Percentiles rank a stretch among this genome's conserved stretches.
phyloP scores from a whole-genome alignment of 2,329 filamentous ascomycete species.

The Xylariales sp. region DNA sequence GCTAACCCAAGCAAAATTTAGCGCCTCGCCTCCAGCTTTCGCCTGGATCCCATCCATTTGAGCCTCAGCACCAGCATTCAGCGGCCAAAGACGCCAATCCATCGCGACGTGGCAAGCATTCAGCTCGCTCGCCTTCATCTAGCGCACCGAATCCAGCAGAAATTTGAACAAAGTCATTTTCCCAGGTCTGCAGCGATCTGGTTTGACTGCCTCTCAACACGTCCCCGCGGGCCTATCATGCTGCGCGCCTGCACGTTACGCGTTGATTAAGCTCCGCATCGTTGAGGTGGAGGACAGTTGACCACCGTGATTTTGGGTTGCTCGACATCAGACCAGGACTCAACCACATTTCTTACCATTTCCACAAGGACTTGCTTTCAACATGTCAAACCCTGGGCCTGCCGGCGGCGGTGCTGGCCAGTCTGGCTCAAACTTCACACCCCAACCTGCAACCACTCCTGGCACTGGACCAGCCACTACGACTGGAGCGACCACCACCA shows the following conservation, averaged over 20 bases:
- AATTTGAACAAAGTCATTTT: too few species aligned
- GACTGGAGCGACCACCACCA: constrained; percentile 14
- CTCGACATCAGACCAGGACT: not conserved
- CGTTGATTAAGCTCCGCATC: not conserved
- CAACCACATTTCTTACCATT: not conserved
- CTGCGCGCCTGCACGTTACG: constrained; percentile 3
- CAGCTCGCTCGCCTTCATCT: too few species aligned
- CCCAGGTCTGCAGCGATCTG: too few species aligned
- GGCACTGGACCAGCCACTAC: constrained; percentile 13
- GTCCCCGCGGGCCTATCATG: not conserved
- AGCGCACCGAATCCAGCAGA: too few species aligned
- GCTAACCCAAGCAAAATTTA: too few species aligned
- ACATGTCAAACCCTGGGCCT: constrained; percentile 25
- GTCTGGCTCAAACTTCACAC: constrained; percentile 20
- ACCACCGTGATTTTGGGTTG: too few species aligned
- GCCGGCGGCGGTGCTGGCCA: constrained; percentile 15
- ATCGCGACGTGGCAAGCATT: not conserved
- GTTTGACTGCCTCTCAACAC: too few species aligned
- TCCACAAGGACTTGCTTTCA: not conserved
- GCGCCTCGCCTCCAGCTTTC: too few species aligned
- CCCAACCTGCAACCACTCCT: constrained; percentile 13
- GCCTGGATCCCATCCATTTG: too few species aligned
- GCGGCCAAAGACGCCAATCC: not conserved
- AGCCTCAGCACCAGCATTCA: not conserved
- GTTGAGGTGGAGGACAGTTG: not conserved